Conservation (phyloP, 208 protist genomes). For the Trypanosoma theileri region DNA sequence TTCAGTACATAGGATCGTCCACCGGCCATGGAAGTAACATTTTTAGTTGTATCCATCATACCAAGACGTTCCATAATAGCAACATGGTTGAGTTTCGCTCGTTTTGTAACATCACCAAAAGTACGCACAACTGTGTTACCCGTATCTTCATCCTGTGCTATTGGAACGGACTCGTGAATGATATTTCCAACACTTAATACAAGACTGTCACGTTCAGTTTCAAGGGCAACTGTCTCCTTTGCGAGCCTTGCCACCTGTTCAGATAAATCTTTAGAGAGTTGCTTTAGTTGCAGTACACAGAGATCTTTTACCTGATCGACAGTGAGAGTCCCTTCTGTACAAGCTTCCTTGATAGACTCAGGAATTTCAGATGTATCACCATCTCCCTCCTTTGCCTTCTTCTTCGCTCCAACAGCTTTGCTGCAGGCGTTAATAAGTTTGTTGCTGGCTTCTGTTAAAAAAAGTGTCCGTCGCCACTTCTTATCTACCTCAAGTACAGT, state of each 20-base stretch:
- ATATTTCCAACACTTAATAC: conserved; percentile 95
- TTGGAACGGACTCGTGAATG: conserved; percentile 94
- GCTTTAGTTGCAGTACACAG: conserved; percentile 89
- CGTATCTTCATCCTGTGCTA: conserved; percentile 95
- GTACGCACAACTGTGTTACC: conserved; percentile 87
- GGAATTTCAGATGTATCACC: conserved; percentile 71
- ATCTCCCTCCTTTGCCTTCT: conserved; percentile 92
- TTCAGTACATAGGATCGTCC: conserved; percentile 98
- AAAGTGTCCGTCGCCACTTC: conserved; percentile 89
- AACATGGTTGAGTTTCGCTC: conserved; percentile 87
- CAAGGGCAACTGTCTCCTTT: conserved; percentile 60
- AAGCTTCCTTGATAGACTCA: conserved; percentile 50
- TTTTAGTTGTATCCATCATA: conserved; percentile 77
- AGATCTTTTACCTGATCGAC: conserved; percentile 60
- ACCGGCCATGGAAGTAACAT: conserved; percentile 93
- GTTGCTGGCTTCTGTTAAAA: conserved; percentile 81
- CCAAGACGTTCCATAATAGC: conserved; percentile 93
- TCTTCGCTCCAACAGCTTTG: conserved; percentile 89
- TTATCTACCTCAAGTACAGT: conserved; percentile 90
- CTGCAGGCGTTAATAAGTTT: conserved; percentile 89
- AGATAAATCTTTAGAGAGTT: conserved; percentile 80
- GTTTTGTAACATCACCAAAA: conserved; percentile 82
- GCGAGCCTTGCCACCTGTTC: conserved; percentile 57
- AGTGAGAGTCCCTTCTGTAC: conserved; percentile 52
- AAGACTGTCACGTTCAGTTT: conserved; percentile 71